Evolutionary conservation across 768 basidiomycete species (phyloP).

Genomic region (Boletus tomentosulus): DNA sequence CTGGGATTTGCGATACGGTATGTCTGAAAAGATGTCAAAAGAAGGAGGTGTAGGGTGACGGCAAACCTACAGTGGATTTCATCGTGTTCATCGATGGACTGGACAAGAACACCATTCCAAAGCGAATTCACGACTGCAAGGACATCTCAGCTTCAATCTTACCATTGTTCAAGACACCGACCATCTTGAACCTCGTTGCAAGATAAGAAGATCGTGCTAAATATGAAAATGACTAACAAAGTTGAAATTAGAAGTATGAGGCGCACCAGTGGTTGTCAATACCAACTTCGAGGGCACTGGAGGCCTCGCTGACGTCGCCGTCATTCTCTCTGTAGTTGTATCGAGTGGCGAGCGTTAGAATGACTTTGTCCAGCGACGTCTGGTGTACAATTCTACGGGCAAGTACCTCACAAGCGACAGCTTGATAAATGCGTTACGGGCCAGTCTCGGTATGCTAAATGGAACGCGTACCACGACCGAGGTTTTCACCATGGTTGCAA

Average conservation of each 20-base stretch:
- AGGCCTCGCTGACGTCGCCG: constrained; percentile 68
- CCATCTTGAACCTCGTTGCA: constrained; percentile 83
- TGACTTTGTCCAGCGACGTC: constrained; percentile 56
- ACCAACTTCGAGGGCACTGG: constrained; percentile 83
- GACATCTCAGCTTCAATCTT: constrained; percentile 5
- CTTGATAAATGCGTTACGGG: constrained; percentile 34
- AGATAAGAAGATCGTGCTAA: constrained; percentile 77
- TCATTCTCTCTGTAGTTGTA: constrained; percentile 69
- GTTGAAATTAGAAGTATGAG: neutral
- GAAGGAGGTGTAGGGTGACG: neutral
- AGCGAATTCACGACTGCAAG: constrained; percentile 68
- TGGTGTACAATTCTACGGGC: constrained; percentile 77
- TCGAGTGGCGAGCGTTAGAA: constrained; percentile 72
- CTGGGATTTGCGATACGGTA: constrained; percentile 57
- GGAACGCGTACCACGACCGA: constrained; percentile 58
- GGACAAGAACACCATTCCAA: constrained; percentile 81
- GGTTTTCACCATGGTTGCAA: constrained; percentile 84
- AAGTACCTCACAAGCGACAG: constrained; percentile 78
- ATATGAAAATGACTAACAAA: constrained; percentile 1
- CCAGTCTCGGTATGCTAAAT: neutral
- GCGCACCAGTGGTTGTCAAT: constrained; percentile 84
- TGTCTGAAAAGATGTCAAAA: constrained; percentile 43
- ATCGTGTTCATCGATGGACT: constrained; percentile 66
- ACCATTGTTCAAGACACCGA: constrained; percentile 26
- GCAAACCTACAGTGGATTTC: constrained; percentile 68